These are phyloP conservation scores for Cyclotella choctawhatcheeana DNA, from an alignment of 108 stramenopile species.

Conservation along the genomic window DNA sequence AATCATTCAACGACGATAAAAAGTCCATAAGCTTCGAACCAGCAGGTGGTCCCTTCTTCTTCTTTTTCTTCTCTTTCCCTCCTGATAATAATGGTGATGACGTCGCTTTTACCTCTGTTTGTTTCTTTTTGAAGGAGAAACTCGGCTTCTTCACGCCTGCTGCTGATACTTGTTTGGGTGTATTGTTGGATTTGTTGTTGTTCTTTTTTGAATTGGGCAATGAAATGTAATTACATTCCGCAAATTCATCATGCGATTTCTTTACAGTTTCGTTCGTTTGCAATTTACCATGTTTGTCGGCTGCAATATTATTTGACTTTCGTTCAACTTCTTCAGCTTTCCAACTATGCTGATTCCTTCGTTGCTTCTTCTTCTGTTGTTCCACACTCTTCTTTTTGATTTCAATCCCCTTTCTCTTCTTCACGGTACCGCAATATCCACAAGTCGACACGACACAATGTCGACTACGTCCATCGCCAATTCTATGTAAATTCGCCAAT, in stretches of 20 bases:
- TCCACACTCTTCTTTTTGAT: neutral
- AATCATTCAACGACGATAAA: slow-evolving; percentile 48
- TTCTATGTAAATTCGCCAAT: slow-evolving; percentile 22
- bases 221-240: slow-evolving; percentile 10
- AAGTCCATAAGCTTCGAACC: slow-evolving; percentile 41
- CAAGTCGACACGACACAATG: slow-evolving; percentile 39
- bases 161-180: neutral
- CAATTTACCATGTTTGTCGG: neutral
- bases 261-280: neutral
- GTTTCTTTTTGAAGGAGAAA: slow-evolving; percentile 4
- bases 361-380: neutral
- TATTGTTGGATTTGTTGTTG: no score
- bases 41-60: slow-evolving; percentile 23
- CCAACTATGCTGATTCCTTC: neutral
- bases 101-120: no score
- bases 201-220: neutral
- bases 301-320: neutral
- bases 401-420: slow-evolving; percentile 44
- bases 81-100: slow-evolving; percentile 20
- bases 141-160: neutral
- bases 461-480: slow-evolving; percentile 42
- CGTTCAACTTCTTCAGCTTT: no score
- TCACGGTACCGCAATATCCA: slow-evolving; percentile 33
- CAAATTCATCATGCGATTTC: slow-evolving; percentile 8
- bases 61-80: slow-evolving; percentile 39